These are phyloP conservation scores for Penicillium sumatraense DNA, from an alignment of 2,329 filamentous ascomycete genomes.

Conservation along the genomic window DNA sequence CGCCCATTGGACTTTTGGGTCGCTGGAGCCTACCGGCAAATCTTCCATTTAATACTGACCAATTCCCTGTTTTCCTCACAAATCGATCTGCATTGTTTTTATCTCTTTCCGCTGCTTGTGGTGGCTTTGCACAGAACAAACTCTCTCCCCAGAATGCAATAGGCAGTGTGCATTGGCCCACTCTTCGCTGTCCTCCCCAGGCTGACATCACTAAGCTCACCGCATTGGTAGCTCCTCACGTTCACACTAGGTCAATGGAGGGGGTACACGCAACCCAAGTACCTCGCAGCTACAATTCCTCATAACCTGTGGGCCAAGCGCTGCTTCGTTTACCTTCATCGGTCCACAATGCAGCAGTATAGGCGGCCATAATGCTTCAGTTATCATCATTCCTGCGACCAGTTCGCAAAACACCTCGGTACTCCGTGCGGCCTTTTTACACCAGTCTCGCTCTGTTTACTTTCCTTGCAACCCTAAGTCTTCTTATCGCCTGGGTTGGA, in stretches of 20 bases:
- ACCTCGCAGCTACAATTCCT: not conserved
- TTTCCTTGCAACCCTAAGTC: constrained; percentile 37
- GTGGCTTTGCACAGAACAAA: constrained; percentile 5
- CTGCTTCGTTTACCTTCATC: constrained; percentile 1
- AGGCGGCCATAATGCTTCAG: constrained; percentile 30
- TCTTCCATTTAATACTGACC: not conserved
- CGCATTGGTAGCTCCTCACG: constrained; percentile 18
- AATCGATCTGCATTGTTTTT: not conserved
- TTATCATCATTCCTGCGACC: constrained; percentile 27
- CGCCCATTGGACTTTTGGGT: not conserved
- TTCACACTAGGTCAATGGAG: constrained; percentile 10
- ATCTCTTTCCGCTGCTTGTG: not conserved
- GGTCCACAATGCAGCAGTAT: constrained; percentile 35
- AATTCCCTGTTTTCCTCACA: not conserved
- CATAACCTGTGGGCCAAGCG: not conserved
- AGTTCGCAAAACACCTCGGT: constrained; percentile 34
- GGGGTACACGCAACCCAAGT: constrained; percentile 3
- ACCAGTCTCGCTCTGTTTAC: constrained; percentile 47
- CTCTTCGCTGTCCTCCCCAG: constrained; percentile 15
- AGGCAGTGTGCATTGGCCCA: constrained; percentile 23
- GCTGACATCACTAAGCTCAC: constrained; percentile 31
- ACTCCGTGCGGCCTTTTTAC: constrained; percentile 53
- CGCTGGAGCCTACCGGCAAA: not conserved
- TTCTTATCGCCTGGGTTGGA: constrained; percentile 19
- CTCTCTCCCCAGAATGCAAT: not conserved